Conservation (phyloP, 1,284 basidiomycete species). For the Irpex lacteus region DNA sequence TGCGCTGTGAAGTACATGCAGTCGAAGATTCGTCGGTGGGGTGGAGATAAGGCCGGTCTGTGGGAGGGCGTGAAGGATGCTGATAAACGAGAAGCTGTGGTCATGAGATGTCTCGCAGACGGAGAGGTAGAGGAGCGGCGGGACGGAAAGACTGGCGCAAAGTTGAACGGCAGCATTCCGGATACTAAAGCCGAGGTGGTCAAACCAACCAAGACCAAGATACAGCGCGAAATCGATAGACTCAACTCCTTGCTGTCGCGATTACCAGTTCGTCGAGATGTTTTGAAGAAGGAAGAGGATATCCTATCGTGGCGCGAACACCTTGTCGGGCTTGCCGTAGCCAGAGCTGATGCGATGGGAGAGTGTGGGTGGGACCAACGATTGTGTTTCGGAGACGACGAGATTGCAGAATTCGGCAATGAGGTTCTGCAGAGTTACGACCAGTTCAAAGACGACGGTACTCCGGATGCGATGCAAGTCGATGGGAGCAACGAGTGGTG, state of each 20-base stretch:
- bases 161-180: background rate
- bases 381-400: conserved; percentile 75
- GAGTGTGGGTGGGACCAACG: conserved; percentile 85
- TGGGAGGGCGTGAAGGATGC: conserved; percentile 52
- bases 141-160: background rate
- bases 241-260: conserved; percentile 50
- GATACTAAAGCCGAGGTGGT: conserved; percentile 20
- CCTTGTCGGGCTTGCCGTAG: conserved; percentile 60
- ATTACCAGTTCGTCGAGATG: conserved; percentile 56
- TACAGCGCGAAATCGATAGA: conserved; percentile 50
- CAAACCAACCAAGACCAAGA: conserved; percentile 32
- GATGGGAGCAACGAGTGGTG: conserved; percentile 60
- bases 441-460: conserved; percentile 28
- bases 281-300: conserved; percentile 64
- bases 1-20: conserved; percentile 73
- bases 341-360: conserved; percentile 53
- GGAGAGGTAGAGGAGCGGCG: conserved; percentile 19
- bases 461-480: conserved; percentile 39
- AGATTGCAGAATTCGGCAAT: conserved; percentile 63
- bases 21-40: conserved; percentile 55
- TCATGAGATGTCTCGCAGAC: conserved; percentile 37
- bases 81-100: conserved; percentile 62
- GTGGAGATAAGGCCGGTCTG: conserved; percentile 30
- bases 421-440: conserved; percentile 69
- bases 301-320: conserved; percentile 64